Evolutionary conservation across 805 yeast species (phyloP).

Genomic region (Metschnikowia dekortorum): DNA sequence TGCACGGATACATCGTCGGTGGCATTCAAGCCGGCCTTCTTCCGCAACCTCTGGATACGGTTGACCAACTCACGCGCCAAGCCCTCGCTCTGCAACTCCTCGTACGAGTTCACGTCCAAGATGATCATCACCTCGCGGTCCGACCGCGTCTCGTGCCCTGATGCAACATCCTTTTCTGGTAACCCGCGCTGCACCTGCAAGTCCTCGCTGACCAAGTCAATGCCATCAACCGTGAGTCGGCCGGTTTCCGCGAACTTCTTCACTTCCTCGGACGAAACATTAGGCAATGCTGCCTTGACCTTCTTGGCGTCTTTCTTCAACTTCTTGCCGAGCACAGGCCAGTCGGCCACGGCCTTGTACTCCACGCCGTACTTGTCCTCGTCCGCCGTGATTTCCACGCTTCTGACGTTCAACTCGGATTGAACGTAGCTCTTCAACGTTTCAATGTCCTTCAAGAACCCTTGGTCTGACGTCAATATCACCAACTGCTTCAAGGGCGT

Average conservation of each 20-base stretch:
- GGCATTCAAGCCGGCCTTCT: conserved; percentile 90
- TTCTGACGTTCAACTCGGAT: conserved; percentile 92
- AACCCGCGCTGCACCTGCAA: conserved; percentile 85
- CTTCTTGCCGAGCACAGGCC: conserved; percentile 98
- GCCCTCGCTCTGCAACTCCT: conserved; percentile 89
- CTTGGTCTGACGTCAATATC: conserved; percentile 73
- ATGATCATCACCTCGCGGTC: conserved; percentile 87
- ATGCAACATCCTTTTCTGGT: conserved; percentile 58
- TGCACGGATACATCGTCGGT: conserved; percentile 93
- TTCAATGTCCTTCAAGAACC: conserved; percentile 72
- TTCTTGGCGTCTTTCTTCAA: conserved; percentile 88
- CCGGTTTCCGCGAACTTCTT: conserved; percentile 69
- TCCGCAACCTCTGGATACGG: conserved; percentile 95
- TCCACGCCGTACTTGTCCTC: conserved; percentile 89
- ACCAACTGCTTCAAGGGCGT: conserved; percentile 89
- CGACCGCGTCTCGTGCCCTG: conserved; percentile 83
- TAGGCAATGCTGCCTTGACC: conserved; percentile 91
- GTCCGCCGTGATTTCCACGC: conserved; percentile 79
- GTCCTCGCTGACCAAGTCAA: conserved; percentile 81
- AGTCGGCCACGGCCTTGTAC: conserved; percentile 94
- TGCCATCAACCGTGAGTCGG: conserved; percentile 80
- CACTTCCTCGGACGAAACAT: conserved; percentile 75
- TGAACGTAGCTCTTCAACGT: conserved; percentile 72
- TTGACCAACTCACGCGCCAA: conserved; percentile 93
- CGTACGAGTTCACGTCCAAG: conserved; percentile 81